Evolutionary conservation across 2,329 filamentous ascomycete genomes (phyloP), one percentile per base, ranked within the genome.

Genomic region (Clarireedia monteithiana): DNA sequence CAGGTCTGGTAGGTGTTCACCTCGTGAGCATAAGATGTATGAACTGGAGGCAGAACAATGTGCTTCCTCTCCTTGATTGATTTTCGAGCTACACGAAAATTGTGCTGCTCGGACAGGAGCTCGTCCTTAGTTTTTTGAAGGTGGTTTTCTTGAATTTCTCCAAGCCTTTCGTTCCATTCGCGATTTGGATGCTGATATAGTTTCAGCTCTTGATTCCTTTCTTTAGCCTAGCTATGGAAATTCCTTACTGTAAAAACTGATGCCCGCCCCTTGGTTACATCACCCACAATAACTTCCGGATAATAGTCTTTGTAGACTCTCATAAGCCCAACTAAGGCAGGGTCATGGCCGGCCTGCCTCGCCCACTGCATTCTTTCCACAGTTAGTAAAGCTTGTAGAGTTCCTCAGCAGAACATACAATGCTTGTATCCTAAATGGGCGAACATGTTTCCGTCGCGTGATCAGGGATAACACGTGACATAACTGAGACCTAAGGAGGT

Each of bases 241-340:
- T 5, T 42, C 6, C 63, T 38, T 67, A 81, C 79, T 69, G 81
- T 84, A 69, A 86, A 86, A 1, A 81, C 76, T 4, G 81, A 79
- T 0, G 82, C 82, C 58, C 79, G 78, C 39, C 82, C 82, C 53
- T 76, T 75, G 30, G 82, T 79, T 4, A 81, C 75, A 60, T 86
- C 85, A 23, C 86, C 88, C 14, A 92, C 80, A 58, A 95, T 89
- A 54, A 95, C 89, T 68, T 95, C 89, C 0, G 90, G 89, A 65
- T 92, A 95, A 70, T 92, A 95, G 68, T 92, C 89, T 68, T 94
- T 94, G 74, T 86, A 95, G n/a, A 92, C 83, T 55, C 86, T 81
- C 50, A 95, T 74, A 17, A 95, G 75, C 3, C 88, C 88, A 39
- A 87, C 77, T 38, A 95, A 74, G 51, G 84, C 80, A 49, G 85